phyloP scores from a whole-genome alignment of 192 early-diverging fungal species.

The Backusella psychrophila region DNA sequence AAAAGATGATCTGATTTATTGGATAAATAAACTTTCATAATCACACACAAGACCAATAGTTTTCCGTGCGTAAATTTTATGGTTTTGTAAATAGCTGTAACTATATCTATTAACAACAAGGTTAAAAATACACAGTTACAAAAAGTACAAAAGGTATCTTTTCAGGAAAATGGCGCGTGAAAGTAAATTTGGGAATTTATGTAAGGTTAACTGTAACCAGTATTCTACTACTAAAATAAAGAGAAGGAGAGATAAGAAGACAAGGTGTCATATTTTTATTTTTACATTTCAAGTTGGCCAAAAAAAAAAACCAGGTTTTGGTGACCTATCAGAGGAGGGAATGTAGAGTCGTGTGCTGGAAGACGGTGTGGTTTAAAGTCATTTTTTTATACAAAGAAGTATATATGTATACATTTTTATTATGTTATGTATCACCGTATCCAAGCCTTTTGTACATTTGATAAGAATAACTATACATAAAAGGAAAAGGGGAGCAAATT shows the following conservation, averaged over 20 bases:
- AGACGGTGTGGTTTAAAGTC: not conserved
- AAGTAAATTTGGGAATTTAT: not conserved
- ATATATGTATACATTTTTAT: not conserved
- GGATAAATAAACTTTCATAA: not conserved
- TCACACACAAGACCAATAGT: not conserved
- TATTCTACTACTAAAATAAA: not conserved
- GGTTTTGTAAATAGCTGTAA: not conserved
- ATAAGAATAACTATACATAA: not conserved
- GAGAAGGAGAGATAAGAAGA: not conserved
- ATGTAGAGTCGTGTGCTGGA: not conserved
- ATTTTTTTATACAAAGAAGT: not conserved
- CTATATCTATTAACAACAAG: not conserved
- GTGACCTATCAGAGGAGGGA: not conserved
- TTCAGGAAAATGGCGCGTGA: slow-evolving; percentile 8
- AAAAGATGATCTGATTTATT: not conserved
- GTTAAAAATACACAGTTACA: slow-evolving; percentile 2
- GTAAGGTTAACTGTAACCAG: not conserved
- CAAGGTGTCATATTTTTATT: not conserved
- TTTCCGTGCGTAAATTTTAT: not conserved
- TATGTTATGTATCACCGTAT: not conserved
- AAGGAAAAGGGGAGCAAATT: not conserved
- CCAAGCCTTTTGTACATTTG: not conserved
- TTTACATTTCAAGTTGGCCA: not conserved
- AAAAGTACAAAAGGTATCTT: not conserved
- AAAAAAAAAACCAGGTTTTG: not conserved